Conservation (phyloP, 345 rosid species). For the Hypericum androsaemum region DNA sequence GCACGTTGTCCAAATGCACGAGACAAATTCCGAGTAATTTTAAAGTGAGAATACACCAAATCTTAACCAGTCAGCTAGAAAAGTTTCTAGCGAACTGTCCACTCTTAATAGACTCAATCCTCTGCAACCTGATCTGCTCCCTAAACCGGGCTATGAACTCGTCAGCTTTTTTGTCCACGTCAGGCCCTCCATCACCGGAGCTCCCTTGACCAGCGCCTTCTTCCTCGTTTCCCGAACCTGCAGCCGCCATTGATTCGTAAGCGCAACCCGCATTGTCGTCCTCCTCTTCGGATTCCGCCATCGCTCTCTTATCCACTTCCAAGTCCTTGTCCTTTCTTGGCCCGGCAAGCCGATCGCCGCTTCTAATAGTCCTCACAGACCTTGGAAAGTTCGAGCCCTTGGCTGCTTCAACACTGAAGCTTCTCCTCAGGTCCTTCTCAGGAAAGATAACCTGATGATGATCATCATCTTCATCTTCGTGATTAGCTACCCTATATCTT, state of each 20-base stretch:
- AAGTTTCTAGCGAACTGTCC: background rate
- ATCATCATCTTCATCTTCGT: slow-evolving; percentile 3
- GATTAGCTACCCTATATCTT: slow-evolving; percentile 8
- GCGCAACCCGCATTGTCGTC: slow-evolving; percentile 13
- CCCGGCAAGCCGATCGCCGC: slow-evolving; percentile 22
- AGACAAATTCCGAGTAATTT: no score
- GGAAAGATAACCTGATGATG: background rate
- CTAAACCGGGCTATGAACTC: slow-evolving; percentile 98
- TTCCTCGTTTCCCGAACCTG: slow-evolving; percentile 12
- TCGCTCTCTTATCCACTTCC: slow-evolving; percentile 19
- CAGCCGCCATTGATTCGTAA: slow-evolving; percentile 1
- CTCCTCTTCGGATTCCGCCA: slow-evolving; percentile 25
- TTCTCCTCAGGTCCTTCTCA: slow-evolving; percentile 17
- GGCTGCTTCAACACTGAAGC: slow-evolving; percentile 15
- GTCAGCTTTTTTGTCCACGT: slow-evolving; percentile 91
- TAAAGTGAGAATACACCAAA: no score
- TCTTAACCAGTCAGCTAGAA: no score
- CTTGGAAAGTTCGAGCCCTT: slow-evolving; percentile 17
- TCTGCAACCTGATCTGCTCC: slow-evolving; percentile 96
- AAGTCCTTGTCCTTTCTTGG: slow-evolving; percentile 15
- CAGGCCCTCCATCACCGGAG: slow-evolving; percentile 44
- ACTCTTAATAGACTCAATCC: slow-evolving; percentile 70
- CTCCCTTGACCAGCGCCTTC: slow-evolving; percentile 18
- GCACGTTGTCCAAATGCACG: no score
- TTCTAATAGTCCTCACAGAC: slow-evolving; percentile 20